phyloP scores from a whole-genome alignment of 2,329 filamentous ascomycete genomes.

The Fusarium guadeloupense region DNA sequence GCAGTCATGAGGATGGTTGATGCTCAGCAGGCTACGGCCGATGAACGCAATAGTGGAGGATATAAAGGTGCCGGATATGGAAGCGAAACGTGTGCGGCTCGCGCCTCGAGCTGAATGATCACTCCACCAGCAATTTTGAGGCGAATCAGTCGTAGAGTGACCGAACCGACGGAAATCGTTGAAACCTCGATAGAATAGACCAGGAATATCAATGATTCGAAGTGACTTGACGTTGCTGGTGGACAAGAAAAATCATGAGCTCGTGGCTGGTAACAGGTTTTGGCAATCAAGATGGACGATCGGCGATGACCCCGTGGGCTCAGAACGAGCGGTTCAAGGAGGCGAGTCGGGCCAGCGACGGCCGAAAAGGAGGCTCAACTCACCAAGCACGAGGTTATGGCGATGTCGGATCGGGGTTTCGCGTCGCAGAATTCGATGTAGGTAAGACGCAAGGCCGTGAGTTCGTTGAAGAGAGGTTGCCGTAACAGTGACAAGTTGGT shows the following conservation, averaged over 20 bases:
- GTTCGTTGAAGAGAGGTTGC: constrained; percentile 45
- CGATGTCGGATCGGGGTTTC: constrained; percentile 40
- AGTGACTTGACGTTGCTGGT: constrained; percentile 26
- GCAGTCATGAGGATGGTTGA: constrained; percentile 67
- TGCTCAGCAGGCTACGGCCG: constrained; percentile 33
- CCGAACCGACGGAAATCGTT: constrained; percentile 1
- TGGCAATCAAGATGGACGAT: constrained; percentile 32
- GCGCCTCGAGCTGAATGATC: constrained; percentile 31
- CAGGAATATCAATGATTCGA: constrained; percentile 16
- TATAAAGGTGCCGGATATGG: constrained; percentile 29
- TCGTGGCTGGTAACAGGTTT: constrained; percentile 35
- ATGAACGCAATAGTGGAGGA: constrained; percentile 33
- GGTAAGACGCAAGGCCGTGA: constrained; percentile 31
- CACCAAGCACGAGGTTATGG: constrained; percentile 39
- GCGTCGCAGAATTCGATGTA: constrained; percentile 40
- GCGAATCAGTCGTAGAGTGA: constrained; percentile 3
- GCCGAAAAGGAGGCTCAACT: constrained; percentile 34
- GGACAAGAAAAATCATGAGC: constrained; percentile 35
- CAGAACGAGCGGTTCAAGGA: constrained; percentile 14
- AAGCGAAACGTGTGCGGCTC: constrained; percentile 37
- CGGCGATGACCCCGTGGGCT: constrained; percentile 23
- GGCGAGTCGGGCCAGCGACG: constrained; percentile 29
- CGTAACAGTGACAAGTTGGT: constrained; percentile 34
- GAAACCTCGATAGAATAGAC: constrained; percentile 12
- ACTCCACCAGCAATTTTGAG: constrained; percentile 32